Base-by-base conservation (phyloP, 306 rosid species). In the Mimosa bimucronata region DNA sequence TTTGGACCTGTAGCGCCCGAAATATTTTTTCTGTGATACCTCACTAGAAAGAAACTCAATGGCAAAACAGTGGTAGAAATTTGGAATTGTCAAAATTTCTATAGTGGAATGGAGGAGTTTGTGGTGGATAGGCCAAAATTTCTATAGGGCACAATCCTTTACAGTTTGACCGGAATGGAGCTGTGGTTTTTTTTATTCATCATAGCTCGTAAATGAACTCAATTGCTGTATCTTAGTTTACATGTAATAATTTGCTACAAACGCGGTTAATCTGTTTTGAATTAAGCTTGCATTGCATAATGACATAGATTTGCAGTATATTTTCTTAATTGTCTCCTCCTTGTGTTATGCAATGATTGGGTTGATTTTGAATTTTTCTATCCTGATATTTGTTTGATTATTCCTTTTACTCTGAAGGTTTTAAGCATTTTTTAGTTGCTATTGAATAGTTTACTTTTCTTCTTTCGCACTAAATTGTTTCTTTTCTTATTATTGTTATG, bases 401-500 rank as follows among this genome's bases (percentile, higher is more conserved):
- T 38, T 67, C 37, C 2, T 66, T n/a, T 60, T 75, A 16, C 53
- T 71, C 34, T 23, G 13, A 40, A 58, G 57, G n/a, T 81, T 31
- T n/a, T 67, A 48, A 31, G 74, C 3, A 29, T 5, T 10, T 25
- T 45, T 31, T 10, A 42, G 72, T 50, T 41, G 58, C 68, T 31
- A 19, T 42, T 69, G 50, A 23, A 29, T 65, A 58, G 9, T 25
- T 60, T 76, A 55, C 77, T 69, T 41, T 30, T 23, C 34, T 10
- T 11, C 6, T 25, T 52, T 28, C 58, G 2, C 18, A 38, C 74
- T 75, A n/a, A 69, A 38, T 44, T 31, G 45, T 52, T 10, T 78
- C 72, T 5, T 62, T 73, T 62, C 73, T 83, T 67, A 18, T 78
- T 77, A 21, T 23, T 60, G 8, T 12, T 60, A 84, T 74, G 57